Evolutionary conservation across 2,329 filamentous ascomycete genomes (phyloP).

Genomic region (Eutypella sp.): DNA sequence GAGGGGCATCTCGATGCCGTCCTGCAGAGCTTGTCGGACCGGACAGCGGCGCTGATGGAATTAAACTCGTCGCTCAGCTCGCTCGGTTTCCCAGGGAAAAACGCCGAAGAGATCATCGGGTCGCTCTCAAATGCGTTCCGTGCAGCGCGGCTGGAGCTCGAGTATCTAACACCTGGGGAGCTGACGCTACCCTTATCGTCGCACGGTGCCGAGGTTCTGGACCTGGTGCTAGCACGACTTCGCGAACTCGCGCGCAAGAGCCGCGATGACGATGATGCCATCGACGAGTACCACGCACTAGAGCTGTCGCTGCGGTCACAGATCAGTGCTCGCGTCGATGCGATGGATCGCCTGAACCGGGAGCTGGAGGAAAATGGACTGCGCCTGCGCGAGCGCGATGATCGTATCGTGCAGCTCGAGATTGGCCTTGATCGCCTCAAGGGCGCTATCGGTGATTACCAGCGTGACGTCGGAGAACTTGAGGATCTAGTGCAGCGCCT

Average conservation of each 20-base stretch:
- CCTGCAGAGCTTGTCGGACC: constrained; percentile 42
- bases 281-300: constrained; percentile 56
- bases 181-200: constrained; percentile 46
- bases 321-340: constrained; percentile 46
- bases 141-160: constrained; percentile 54
- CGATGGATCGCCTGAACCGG: constrained; percentile 42
- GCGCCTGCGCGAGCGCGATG: constrained; percentile 33
- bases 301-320: constrained; percentile 53
- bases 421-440: constrained; percentile 45
- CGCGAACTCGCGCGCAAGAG: constrained; percentile 42
- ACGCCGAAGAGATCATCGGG: constrained; percentile 44
- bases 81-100: constrained; percentile 47
- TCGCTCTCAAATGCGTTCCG: constrained; percentile 48
- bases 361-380: constrained; percentile 32
- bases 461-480: constrained; percentile 48
- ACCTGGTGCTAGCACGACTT: constrained; percentile 47
- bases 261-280: constrained; percentile 45
- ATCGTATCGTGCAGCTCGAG: constrained; percentile 42
- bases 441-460: constrained; percentile 47
- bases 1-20: constrained; percentile 40
- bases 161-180: constrained; percentile 58
- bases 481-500: constrained; percentile 46
- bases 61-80: constrained; percentile 40
- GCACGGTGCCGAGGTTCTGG: constrained; percentile 50
- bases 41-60: constrained; percentile 40